phyloP scores from a whole-genome alignment of 805 yeast genomes.

The Myxozyma kluyveri region DNA sequence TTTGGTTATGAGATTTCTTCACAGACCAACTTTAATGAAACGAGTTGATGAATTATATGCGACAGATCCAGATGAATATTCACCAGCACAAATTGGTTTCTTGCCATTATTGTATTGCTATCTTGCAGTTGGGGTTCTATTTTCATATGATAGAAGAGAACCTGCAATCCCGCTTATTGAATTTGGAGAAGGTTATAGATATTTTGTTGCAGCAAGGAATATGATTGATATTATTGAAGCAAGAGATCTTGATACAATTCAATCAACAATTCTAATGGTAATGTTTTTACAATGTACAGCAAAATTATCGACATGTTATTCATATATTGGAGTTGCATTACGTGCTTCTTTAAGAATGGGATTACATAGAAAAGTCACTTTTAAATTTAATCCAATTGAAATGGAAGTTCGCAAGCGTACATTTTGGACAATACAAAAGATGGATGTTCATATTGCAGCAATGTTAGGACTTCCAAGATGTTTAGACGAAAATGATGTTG shows the following conservation, averaged over 20 bases:
- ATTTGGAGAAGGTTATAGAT: constrained; percentile 64
- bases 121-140: constrained; percentile 84
- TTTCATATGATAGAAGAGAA: constrained; percentile 40
- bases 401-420: constrained; percentile 78
- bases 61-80: constrained; percentile 67
- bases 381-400: constrained; percentile 70
- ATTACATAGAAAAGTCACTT: constrained; percentile 67
- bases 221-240: constrained; percentile 81
- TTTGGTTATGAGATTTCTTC: constrained; percentile 79
- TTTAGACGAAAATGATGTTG: constrained; percentile 72
- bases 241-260: constrained; percentile 76
- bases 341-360: constrained; percentile 82
- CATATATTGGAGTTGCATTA: constrained; percentile 83
- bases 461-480: constrained; percentile 82
- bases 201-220: constrained; percentile 76
- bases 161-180: constrained; percentile 36
- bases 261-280: constrained; percentile 81
- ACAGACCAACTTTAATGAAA: constrained; percentile 72
- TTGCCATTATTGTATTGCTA: constrained; percentile 79
- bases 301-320: constrained; percentile 78
- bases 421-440: constrained; percentile 85
- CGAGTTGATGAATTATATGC: constrained; percentile 74
- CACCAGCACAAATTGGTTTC: constrained; percentile 70
- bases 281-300: constrained; percentile 87
- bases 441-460: constrained; percentile 86